Conservation (phyloP, 352 stramenopile genomes). For the Pythium utonaiense region DNA sequence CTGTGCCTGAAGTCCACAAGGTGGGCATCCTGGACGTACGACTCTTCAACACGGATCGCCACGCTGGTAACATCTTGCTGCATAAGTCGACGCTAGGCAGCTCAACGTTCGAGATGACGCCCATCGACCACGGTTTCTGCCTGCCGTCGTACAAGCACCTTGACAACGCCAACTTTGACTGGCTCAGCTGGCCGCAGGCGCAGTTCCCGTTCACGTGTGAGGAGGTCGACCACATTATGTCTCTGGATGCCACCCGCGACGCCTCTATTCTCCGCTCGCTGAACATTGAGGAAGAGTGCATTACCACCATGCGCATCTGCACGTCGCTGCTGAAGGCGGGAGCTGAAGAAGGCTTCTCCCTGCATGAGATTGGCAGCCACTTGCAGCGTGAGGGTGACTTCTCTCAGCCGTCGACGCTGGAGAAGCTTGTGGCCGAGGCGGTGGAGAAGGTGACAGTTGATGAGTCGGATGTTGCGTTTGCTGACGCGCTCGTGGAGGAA, state of each 20-base stretch:
- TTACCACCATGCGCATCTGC: slow-evolving; percentile 80
- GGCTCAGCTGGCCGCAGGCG: slow-evolving; percentile 85
- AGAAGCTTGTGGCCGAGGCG: slow-evolving; percentile 59
- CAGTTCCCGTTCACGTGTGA: slow-evolving; percentile 83
- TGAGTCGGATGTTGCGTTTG: slow-evolving; percentile 29
- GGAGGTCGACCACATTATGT: slow-evolving; percentile 73
- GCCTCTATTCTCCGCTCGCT: slow-evolving; percentile 57
- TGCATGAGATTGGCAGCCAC: slow-evolving; percentile 80
- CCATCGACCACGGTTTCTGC: slow-evolving; percentile 88
- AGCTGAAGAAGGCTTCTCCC: slow-evolving; percentile 73
- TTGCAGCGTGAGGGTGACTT: slow-evolving; percentile 83
- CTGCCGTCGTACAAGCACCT: slow-evolving; percentile 81
- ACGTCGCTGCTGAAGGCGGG: slow-evolving; percentile 73
- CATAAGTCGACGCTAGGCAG: slow-evolving; percentile 35
- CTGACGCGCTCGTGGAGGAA: slow-evolving; percentile 55
- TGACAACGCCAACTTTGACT: slow-evolving; percentile 82
- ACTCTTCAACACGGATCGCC: slow-evolving; percentile 88
- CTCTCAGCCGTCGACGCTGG: slow-evolving; percentile 67
- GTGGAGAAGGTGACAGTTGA: slow-evolving; percentile 24
- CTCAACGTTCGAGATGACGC: slow-evolving; percentile 78
- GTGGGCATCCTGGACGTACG: slow-evolving; percentile 85
- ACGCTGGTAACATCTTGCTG: slow-evolving; percentile 86
- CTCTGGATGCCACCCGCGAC: slow-evolving; percentile 56
- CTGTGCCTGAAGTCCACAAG: slow-evolving; percentile 85
- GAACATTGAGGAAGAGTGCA: slow-evolving; percentile 76